Conservation (phyloP, 805 yeast genomes). For the Saccharomycopsis sp. region DNA sequence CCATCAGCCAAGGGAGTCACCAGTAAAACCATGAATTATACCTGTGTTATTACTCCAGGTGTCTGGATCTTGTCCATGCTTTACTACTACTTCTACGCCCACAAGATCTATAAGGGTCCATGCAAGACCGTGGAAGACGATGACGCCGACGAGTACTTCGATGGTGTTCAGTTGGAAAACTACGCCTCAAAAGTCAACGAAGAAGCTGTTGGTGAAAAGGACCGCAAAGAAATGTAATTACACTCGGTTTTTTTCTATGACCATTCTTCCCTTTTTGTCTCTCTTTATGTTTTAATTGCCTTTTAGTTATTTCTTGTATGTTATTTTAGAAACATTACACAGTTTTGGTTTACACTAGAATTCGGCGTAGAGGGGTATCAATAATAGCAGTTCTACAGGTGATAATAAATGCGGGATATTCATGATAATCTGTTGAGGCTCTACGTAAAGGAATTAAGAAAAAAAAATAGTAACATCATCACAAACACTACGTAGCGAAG, state of each 20-base stretch:
- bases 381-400: too few species aligned
- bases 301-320: too few species aligned
- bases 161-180: background rate
- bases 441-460: too few species aligned
- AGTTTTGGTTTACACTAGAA: too few species aligned
- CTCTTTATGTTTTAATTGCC: background rate
- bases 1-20: slow-evolving; percentile 37
- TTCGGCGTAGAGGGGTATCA: too few species aligned
- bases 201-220: background rate
- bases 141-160: background rate
- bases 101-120: slow-evolving; percentile 54
- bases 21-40: slow-evolving; percentile 56
- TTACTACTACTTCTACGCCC: slow-evolving; percentile 48
- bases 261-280: background rate
- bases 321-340: too few species aligned
- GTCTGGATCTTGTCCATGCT: slow-evolving; percentile 48
- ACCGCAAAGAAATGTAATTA: background rate
- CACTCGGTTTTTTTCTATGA: too few species aligned
- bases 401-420: too few species aligned
- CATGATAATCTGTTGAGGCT: too few species aligned
- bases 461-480: too few species aligned
- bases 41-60: slow-evolving; percentile 56
- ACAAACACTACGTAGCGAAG: too few species aligned
- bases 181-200: background rate
- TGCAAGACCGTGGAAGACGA: slow-evolving; percentile 3